Evolutionary conservation across 1,284 basidiomycete genomes (phyloP).

Genomic region (Trichosporon asahii): DNA sequence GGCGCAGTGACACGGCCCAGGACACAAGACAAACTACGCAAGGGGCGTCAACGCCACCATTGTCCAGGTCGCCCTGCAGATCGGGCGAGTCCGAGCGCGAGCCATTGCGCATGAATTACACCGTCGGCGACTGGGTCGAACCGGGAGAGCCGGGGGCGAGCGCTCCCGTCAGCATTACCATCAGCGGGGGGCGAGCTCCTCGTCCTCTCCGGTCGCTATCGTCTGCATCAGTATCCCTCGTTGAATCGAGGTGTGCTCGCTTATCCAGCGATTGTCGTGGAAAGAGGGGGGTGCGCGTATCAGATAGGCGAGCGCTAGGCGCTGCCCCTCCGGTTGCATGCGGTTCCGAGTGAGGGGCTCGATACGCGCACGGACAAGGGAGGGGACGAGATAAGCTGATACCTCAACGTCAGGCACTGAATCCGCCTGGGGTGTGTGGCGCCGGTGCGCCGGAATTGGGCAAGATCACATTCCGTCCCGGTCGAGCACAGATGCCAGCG

Average conservation of each 20-base stretch:
- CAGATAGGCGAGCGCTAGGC: conserved; percentile 1
- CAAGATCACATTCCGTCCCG: background rate
- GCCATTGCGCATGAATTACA: background rate
- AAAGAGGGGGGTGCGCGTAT: background rate
- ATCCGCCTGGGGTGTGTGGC: no score
- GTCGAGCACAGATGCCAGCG: no score
- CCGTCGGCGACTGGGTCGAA: background rate
- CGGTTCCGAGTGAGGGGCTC: background rate
- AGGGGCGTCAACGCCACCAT: background rate
- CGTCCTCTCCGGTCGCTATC: no score
- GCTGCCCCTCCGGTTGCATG: background rate
- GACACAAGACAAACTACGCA: background rate
- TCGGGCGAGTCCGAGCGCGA: background rate
- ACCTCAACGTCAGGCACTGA: background rate
- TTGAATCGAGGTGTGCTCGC: background rate
- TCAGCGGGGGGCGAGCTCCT: background rate
- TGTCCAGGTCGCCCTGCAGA: background rate
- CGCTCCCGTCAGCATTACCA: background rate
- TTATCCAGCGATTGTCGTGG: no score
- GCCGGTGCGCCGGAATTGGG: no score
- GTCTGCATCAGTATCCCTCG: no score
- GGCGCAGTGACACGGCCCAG: background rate
- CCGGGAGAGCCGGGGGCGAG: background rate
- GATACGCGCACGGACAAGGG: background rate
- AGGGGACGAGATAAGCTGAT: background rate